These are phyloP conservation scores for Cercospora sojina DNA, from an alignment of 2,329 filamentous ascomycete species.

Conservation along the genomic window DNA sequence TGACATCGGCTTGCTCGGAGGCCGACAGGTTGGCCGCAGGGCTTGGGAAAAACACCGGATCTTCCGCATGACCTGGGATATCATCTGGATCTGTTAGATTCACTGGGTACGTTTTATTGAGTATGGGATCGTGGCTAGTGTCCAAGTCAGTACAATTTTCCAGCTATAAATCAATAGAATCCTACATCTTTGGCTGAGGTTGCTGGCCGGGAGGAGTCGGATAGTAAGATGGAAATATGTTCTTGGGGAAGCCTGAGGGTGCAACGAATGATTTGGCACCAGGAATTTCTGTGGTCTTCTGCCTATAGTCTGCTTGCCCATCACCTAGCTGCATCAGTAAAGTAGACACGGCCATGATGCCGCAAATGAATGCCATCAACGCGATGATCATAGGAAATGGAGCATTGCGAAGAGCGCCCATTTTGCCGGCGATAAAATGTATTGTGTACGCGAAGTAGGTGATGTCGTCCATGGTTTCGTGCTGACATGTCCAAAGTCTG, in stretches of 20 bases:
- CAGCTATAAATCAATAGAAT: background rate
- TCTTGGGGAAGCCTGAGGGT: slow-evolving; percentile 52
- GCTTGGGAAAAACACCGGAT: slow-evolving; percentile 53
- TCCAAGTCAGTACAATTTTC: background rate
- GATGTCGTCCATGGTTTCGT: background rate
- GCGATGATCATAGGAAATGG: slow-evolving; percentile 4
- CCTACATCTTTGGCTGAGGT: slow-evolving; percentile 53
- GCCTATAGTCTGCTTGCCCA: slow-evolving; percentile 17
- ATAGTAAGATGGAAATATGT: slow-evolving; percentile 53
- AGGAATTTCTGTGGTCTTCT: slow-evolving; percentile 4
- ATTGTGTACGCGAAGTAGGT: background rate
- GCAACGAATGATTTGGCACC: slow-evolving; percentile 40
- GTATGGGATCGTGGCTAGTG: slow-evolving; percentile 48
- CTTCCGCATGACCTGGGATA: slow-evolving; percentile 50
- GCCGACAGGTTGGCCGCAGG: slow-evolving; percentile 49
- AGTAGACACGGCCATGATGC: slow-evolving; percentile 17
- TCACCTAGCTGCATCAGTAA: slow-evolving; percentile 21
- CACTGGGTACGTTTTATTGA: slow-evolving; percentile 54
- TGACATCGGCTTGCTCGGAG: slow-evolving; percentile 43
- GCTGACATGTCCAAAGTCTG: background rate
- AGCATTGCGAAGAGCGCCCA: background rate
- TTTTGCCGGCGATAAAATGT: background rate
- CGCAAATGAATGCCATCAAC: slow-evolving; percentile 13
- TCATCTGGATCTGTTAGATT: slow-evolving; percentile 56
- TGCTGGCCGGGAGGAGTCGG: slow-evolving; percentile 48